phyloP scores from a whole-genome alignment of 768 basidiomycete species.

The Gloeostereum incarnatum region DNA sequence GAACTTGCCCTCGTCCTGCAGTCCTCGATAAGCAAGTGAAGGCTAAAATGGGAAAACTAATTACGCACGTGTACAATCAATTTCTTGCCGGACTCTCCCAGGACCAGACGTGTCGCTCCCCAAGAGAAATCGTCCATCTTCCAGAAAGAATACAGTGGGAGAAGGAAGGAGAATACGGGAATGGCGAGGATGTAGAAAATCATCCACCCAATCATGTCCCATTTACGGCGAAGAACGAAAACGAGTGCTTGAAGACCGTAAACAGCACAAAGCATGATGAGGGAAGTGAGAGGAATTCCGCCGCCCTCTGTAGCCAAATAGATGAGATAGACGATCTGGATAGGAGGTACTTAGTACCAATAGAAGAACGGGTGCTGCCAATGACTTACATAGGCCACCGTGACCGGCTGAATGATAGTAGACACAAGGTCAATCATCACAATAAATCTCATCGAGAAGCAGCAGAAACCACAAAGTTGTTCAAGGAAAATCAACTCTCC shows the following conservation, averaged over 20 bases:
- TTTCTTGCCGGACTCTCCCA: slow-evolving; percentile 95
- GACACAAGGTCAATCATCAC: slow-evolving; percentile 95
- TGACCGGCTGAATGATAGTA: slow-evolving; percentile 77
- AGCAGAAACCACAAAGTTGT: slow-evolving; percentile 92
- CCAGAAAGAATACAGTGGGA: slow-evolving; percentile 96
- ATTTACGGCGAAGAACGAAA: slow-evolving; percentile 87
- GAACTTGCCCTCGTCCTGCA: slow-evolving; percentile 93
- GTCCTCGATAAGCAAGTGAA: slow-evolving; percentile 6
- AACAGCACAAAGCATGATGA: slow-evolving; percentile 89
- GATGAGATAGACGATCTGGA: slow-evolving; percentile 85
- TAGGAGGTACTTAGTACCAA: neutral
- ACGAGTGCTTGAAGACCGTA: slow-evolving; percentile 93
- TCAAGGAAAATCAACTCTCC: slow-evolving; percentile 90
- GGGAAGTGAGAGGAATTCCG: slow-evolving; percentile 68
- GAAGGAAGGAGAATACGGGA: slow-evolving; percentile 86
- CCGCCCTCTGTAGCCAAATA: slow-evolving; percentile 66
- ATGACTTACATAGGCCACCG: slow-evolving; percentile 75
- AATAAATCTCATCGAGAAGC: slow-evolving; percentile 98
- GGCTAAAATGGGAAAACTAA: neutral
- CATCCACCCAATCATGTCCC: slow-evolving; percentile 99
- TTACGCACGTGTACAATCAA: slow-evolving; percentile 80
- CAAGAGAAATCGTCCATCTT: slow-evolving; percentile 97
- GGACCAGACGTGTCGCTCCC: slow-evolving; percentile 87
- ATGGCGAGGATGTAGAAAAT: slow-evolving; percentile 93
- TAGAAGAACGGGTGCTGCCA: neutral